Percentiles rank a stretch among this genome's conserved stretches.
Evolutionary conservation across 1,139 yeast species (phyloP).

Genomic region (Meyerozyma sp.): DNA sequence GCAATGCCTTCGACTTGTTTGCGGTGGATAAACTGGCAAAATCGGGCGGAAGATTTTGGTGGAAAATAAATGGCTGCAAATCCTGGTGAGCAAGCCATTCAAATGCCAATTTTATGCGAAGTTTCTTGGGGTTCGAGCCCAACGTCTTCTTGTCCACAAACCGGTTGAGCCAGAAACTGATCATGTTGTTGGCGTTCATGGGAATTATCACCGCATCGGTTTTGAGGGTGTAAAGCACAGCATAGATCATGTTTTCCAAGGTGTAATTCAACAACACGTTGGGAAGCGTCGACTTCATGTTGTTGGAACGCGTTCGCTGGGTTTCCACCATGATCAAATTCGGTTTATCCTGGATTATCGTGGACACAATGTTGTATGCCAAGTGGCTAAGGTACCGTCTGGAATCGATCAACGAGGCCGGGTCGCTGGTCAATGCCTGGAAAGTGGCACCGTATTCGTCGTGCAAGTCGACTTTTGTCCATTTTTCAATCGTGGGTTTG

Average conservation of each 20-base stretch:
- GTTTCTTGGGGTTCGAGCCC: conserved; percentile 16
- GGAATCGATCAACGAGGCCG: conserved; percentile 16
- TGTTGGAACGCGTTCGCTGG: conserved; percentile 35
- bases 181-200: conserved; percentile 32
- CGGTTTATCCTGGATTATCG: conserved; percentile 7
- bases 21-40: conserved; percentile 4
- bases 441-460: conserved; percentile 13
- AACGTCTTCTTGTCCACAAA: conserved; percentile 19
- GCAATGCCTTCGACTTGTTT: conserved; percentile 5
- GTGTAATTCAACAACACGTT: conserved; percentile 30
- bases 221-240: conserved; percentile 16
- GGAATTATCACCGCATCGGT: conserved; percentile 18
- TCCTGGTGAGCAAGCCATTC: conserved; percentile 2
- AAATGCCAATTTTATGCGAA: conserved; percentile 17
- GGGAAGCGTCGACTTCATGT: conserved; percentile 32
- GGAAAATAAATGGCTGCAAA: background rate
- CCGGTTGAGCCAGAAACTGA: conserved; percentile 34
- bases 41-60: conserved; percentile 2
- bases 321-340: conserved; percentile 29
- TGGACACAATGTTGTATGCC: conserved; percentile 15
- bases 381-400: conserved; percentile 23
- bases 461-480: conserved; percentile 30
- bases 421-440: conserved; percentile 7
- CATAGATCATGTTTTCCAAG: conserved; percentile 29
- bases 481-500: conserved; percentile 11